Evolutionary conservation across 2,329 filamentous ascomycete species (phyloP).

Genomic region (Fusarium marasasianum): DNA sequence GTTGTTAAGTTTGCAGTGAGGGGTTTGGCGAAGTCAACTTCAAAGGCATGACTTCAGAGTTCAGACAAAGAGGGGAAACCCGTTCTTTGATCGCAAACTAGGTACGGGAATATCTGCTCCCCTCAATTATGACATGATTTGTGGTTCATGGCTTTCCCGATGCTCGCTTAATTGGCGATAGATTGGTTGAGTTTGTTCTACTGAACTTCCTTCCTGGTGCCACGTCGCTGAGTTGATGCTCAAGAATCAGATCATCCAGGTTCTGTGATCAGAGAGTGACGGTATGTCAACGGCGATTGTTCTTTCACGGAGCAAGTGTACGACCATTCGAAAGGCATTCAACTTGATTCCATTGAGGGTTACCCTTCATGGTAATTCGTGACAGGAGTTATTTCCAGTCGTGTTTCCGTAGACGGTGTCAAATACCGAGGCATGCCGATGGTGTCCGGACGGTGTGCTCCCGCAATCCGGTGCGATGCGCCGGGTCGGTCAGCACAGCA

Average conservation of each 20-base stretch:
- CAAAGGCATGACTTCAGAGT: background rate
- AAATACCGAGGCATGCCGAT: conserved; percentile 13
- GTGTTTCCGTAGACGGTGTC: conserved; percentile 10
- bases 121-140: background rate
- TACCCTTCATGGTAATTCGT: background rate
- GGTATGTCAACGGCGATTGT: background rate
- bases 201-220: background rate
- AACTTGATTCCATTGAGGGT: background rate
- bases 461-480: background rate
- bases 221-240: background rate
- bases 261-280: conserved; percentile 6
- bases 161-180: background rate
- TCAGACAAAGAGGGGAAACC: background rate
- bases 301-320: background rate
- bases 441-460: background rate
- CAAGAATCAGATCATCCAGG: conserved; percentile 24
- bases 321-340: background rate
- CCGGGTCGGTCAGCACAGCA: background rate
- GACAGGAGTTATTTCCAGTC: conserved; percentile 16
- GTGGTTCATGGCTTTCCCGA: background rate
- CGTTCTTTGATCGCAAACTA: background rate
- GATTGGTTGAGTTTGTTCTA: background rate
- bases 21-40: background rate
- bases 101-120: background rate
- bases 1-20: background rate